Percentiles rank a stretch among this genome's conserved stretches.
phyloP scores from a whole-genome alignment of 768 basidiomycete species.

The Pleurotus ostreatus region DNA sequence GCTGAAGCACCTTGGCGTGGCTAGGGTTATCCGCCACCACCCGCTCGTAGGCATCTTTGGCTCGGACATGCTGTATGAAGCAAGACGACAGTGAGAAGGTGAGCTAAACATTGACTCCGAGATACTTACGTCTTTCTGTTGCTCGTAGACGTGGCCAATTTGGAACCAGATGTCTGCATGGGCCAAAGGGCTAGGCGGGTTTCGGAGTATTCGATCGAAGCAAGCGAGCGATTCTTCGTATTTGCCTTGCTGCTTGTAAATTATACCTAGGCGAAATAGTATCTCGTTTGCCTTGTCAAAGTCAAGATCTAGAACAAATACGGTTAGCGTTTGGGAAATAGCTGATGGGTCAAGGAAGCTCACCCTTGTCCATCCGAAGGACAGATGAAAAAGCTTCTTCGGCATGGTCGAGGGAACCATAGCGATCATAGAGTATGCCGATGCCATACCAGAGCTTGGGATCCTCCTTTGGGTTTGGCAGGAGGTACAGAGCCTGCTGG shows the following conservation, averaged over 20 bases:
- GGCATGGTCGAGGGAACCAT: conserved; percentile 96
- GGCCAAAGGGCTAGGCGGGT: conserved; percentile 92
- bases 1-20: conserved; percentile 96
- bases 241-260: conserved; percentile 98
- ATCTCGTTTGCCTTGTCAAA: conserved; percentile 99
- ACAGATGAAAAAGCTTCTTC: conserved; percentile 98
- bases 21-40: conserved; percentile 90
- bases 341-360: conserved; percentile 20
- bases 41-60: conserved; percentile 94
- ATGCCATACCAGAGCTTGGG: conserved; percentile 99
- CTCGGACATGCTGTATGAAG: conserved; percentile 66
- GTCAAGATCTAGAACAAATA: conserved; percentile 51
- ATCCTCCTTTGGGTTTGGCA: conserved; percentile 97
- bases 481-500: conserved; percentile 93
- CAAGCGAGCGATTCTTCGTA: conserved; percentile 85
- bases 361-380: conserved; percentile 95
- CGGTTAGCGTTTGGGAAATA: conserved; percentile 13
- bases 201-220: conserved; percentile 94
- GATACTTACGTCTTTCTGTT: conserved; percentile 85
- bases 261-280: conserved; percentile 95
- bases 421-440: conserved; percentile 97
- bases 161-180: conserved; percentile 99
- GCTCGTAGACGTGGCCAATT: conserved; percentile 97
- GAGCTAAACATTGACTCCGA: not conserved
- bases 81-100: conserved; percentile 12